Conservation (phyloP, 768 basidiomycete species). For the Trametes gibbosa region DNA sequence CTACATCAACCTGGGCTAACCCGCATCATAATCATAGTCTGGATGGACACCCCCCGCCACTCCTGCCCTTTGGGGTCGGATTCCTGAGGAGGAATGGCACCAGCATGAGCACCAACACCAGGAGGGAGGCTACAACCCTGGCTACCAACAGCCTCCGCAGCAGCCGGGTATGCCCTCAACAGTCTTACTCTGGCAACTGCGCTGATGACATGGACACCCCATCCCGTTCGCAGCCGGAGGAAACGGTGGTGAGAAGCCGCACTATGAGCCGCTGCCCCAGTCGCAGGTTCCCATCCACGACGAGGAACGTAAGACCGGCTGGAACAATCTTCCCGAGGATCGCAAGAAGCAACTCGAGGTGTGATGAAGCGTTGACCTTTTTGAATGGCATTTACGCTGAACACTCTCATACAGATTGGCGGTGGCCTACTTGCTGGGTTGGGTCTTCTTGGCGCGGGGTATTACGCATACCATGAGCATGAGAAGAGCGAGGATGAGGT, state of each 20-base stretch:
- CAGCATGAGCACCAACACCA: slow-evolving; percentile 23
- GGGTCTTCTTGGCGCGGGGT: slow-evolving; percentile 51
- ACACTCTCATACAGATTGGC: slow-evolving; percentile 45
- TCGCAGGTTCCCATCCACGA: slow-evolving; percentile 34
- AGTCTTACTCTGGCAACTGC: not conserved
- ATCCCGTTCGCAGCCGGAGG: not conserved
- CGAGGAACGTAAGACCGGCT: slow-evolving; percentile 51
- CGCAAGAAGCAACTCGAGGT: slow-evolving; percentile 62
- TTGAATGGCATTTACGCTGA: not conserved
- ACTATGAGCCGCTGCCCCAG: slow-evolving; percentile 25
- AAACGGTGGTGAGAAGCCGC: slow-evolving; percentile 16
- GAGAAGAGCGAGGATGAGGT: slow-evolving; percentile 61
- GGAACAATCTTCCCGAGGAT: slow-evolving; percentile 53
- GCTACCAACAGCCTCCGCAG: slow-evolving; percentile 6
- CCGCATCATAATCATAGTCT: slow-evolving; percentile 35
- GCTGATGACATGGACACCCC: not conserved
- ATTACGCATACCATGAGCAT: slow-evolving; percentile 52
- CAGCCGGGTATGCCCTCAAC: slow-evolving; percentile 1
- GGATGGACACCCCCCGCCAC: slow-evolving; percentile 66
- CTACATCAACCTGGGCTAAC: not conserved
- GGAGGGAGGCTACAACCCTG: slow-evolving; percentile 17
- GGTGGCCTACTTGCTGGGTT: slow-evolving; percentile 58
- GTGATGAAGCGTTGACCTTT: not conserved
- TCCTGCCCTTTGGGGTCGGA: slow-evolving; percentile 67
- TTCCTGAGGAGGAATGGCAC: slow-evolving; percentile 32